Evolutionary conservation across 192 early-diverging fungal genomes (phyloP), one percentile per base, ranked within the genome.

Genomic region (Helicostylum pulchrum): DNA sequence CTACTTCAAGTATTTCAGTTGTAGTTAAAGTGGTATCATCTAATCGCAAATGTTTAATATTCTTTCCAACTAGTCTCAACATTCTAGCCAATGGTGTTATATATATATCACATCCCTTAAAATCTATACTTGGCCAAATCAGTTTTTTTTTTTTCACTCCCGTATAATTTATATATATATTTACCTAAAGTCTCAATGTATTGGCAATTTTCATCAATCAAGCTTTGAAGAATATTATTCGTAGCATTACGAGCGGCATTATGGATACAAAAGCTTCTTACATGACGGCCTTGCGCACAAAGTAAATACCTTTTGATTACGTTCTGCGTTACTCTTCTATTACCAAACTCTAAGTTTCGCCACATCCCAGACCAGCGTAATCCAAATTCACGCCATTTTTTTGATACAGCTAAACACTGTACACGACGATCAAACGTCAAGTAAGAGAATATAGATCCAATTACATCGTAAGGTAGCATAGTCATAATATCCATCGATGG

Each of bases 351-450:
- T 31, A 62, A 36, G 14, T 62, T 47, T 31, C 47, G 17, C 61
- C 61, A 62, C 61, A 62, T 62, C 7, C 61, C 61, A 17, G 61
- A 39, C 61, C 61, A 62, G 12, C 42, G 31, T 19, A 62, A 20
- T 11, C 30, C n/a, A 51, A 62, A 62, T 2, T 51, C 32, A 42
- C 46, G 61, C 61, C 61, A 62, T n/a, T 39, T 50, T 51, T 14
- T 32, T n/a, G 39, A 62, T 6, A 62, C 61, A 11, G 9, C 17
- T 36, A 51, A 45, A 17, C 61, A 62, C 2, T 50, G 61, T 15
- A 50, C 19, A 42, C 46, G 46, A 49, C 48, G n/a, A 21, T 32
- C 17, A 36, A 62, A 62, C 14, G 61, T 31, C 17, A 62, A 39
- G 48, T 51, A 39, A 21, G 61, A 42, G 7, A 62, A 50, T 2